A percentile compares a stretch with the other conserved stretches of the same genome.
phyloP scores from a whole-genome alignment of 176 grass and related monocot species.

The Raddia distichophylla region DNA sequence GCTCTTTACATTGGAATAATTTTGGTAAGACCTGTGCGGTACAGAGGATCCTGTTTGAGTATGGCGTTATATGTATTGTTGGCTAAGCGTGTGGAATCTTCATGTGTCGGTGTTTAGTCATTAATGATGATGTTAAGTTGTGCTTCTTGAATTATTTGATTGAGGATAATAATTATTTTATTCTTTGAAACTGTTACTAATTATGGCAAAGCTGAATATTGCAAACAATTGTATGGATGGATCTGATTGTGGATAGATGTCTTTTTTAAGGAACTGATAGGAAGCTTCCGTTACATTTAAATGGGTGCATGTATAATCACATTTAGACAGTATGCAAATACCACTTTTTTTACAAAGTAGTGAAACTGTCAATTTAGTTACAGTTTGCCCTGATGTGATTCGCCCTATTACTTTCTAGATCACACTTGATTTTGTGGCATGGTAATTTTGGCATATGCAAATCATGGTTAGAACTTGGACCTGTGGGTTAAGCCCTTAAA shows the following conservation, averaged over 20 bases:
- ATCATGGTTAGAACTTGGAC: neutral
- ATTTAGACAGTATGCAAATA: neutral
- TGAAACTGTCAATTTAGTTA: neutral
- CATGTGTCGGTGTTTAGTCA: neutral
- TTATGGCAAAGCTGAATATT: neutral
- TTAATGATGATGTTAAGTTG: neutral
- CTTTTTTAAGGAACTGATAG: neutral
- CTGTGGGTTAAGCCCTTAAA: neutral
- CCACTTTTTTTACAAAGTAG: neutral
- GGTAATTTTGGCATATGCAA: constrained; percentile 1
- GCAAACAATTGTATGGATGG: neutral
- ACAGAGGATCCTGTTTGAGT: neutral
- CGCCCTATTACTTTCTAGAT: neutral
- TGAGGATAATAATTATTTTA: neutral
- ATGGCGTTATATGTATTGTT: neutral
- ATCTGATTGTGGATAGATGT: neutral
- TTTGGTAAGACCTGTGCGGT: neutral
- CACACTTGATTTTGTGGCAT: neutral
- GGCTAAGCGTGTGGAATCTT: neutral
- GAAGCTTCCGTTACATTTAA: neutral
- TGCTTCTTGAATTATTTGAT: neutral
- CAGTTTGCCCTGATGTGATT: constrained; percentile 9
- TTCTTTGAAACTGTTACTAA: neutral
- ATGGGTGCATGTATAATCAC: neutral
- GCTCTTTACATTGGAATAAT: neutral